Base-by-base conservation (phyloP, 352 stramenopile species). In the Phytophthora kernoviae region DNA sequence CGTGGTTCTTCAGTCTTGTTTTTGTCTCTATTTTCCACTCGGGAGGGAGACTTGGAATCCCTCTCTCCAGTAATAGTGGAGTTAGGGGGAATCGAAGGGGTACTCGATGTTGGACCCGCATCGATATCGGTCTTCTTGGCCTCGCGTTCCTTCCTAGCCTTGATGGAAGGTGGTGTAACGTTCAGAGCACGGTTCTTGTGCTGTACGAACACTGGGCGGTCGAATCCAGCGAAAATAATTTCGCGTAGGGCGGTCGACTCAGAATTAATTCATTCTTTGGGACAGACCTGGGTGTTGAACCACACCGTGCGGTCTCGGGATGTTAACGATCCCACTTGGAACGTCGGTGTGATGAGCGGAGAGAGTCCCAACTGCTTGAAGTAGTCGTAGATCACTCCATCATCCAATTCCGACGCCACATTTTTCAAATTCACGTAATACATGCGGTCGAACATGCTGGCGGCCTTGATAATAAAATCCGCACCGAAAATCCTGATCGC, bases 371-470 rank as follows among this genome's bases (percentile, higher is more conserved):
- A n/a, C n/a, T n/a, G n/a, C n/a, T n/a, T n/a, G n/a, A n/a, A n/a
- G n/a, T n/a, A n/a, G n/a, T n/a, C n/a, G n/a, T 62, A 62, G 27
- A 62, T 52, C 0, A 12, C 30, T 14, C 53, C 41, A 3, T 53
- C 40, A 22, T 45, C 12, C 1, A 52, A 33, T 7, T 53, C 27
- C 5, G 41, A 53, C 1, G 42, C 41, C 12, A 53, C 17, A 2
- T 42, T 40, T 17, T 27, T 52, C 11, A 59, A 20, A 17, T 59
- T 21, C 12, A 59, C 52, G 22, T 24, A 59, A 22, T 59, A 59
- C 24, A 59, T 20, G 5, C 42, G 52, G 8, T 59, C 52, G 32
- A 40, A 52, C 2, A 42, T 21, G 40, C 54, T 56, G 24, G 27
- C 18, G 4, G 45, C 8, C 45, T 55, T 62, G n/a, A 50, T 22